Evolutionary conservation across 345 rosid species (phyloP).

Genomic region (Acer campestre): DNA sequence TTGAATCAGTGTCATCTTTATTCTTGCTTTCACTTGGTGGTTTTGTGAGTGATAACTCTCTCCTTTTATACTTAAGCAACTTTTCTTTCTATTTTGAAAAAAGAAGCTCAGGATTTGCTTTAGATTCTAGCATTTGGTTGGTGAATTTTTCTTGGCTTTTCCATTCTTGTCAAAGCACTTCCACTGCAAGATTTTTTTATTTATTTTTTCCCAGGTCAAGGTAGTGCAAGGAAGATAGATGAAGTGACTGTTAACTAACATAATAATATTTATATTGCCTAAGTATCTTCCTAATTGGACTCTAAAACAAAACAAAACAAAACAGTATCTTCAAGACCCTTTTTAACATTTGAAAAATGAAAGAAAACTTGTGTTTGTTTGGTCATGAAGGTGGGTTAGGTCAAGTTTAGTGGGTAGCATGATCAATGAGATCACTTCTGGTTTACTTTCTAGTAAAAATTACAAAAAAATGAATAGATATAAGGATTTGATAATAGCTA

Average conservation of each 20-base stretch:
- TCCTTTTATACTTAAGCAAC: conserved; percentile 4
- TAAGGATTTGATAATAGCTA: neutral
- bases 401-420: conserved; percentile 12
- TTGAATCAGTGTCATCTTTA: neutral
- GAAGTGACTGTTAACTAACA: conserved; percentile 23
- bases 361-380: neutral
- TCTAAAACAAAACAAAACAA: neutral
- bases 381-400: conserved; percentile 12
- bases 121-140: conserved; percentile 20
- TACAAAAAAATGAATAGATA: neutral
- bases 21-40: conserved; percentile 21
- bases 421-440: neutral
- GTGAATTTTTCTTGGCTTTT: conserved; percentile 9
- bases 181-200: conserved; percentile 16
- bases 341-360: neutral
- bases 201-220: conserved; percentile 10
- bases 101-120: conserved; percentile 16
- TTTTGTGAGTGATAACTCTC: neutral
- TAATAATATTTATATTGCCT: conserved; percentile 2
- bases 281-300: neutral
- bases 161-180: conserved; percentile 23
- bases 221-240: conserved; percentile 4
- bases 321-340: neutral
- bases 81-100: neutral
- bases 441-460: neutral